These are phyloP conservation scores for Apium graveolens DNA, from an alignment of 129 eudicot genomes.

Conservation along the genomic window DNA sequence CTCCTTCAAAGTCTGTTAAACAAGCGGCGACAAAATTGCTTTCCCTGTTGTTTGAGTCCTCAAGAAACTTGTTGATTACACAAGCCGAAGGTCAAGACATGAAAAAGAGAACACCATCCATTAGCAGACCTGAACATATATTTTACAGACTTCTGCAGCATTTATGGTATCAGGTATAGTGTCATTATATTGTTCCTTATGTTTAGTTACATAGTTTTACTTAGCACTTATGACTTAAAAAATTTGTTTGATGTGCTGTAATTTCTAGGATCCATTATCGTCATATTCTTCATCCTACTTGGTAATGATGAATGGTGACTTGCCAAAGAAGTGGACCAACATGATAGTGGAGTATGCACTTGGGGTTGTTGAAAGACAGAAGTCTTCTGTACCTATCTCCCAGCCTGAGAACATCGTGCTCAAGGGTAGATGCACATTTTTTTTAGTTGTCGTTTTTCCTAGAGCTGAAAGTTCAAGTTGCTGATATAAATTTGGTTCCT, in stretches of 20 bases:
- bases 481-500: not conserved
- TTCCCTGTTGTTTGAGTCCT: conserved; percentile 41
- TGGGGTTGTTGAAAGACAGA: conserved; percentile 33
- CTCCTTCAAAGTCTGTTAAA: conserved; percentile 72
- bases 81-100: conserved; percentile 25
- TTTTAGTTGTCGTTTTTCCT: not conserved
- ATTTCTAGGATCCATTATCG: conserved; percentile 57
- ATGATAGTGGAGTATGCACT: conserved; percentile 40
- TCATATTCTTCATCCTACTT: conserved; percentile 33
- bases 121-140: conserved; percentile 58
- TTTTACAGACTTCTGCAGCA: conserved; percentile 54
- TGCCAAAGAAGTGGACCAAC: conserved; percentile 39
- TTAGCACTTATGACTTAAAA: not conserved
- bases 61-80: conserved; percentile 27
- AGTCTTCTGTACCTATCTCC: conserved; percentile 33
- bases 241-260: not conserved
- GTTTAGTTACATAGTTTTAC: conserved; percentile 1
- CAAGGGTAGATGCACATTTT: conserved; percentile 38
- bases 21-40: conserved; percentile 68
- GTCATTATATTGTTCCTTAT: conserved; percentile 18
- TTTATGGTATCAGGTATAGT: conserved; percentile 69
- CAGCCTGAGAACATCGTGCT: conserved; percentile 36
- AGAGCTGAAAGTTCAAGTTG: not conserved
- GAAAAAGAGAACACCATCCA: conserved; percentile 27
- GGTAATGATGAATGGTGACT: conserved; percentile 16